Conservation (phyloP, 495 filamentous ascomycete genomes). For the Halenospora varia region DNA sequence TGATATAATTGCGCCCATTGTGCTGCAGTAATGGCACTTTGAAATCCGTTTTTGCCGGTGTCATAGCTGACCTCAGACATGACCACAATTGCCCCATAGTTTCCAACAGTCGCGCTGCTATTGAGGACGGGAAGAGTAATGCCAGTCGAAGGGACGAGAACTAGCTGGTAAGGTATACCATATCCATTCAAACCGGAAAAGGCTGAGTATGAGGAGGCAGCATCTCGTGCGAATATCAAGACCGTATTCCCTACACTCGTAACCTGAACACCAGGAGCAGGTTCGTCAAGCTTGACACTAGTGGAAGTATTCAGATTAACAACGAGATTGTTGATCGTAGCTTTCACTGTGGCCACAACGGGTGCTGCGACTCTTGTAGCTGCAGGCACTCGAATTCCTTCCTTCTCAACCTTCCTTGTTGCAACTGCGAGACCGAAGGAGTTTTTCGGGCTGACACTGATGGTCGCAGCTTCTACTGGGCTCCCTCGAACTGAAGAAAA, state of each 20-base stretch:
- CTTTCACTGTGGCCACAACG: not conserved
- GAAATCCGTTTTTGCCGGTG: constrained; percentile 32
- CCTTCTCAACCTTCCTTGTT: not conserved
- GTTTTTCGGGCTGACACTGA: too few species aligned
- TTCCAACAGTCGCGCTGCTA: constrained; percentile 39
- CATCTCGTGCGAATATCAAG: constrained; percentile 54
- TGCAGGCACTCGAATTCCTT: not conserved
- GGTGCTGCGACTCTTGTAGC: not conserved
- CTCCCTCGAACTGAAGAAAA: not conserved
- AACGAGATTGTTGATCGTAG: not conserved
- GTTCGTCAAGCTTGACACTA: not conserved
- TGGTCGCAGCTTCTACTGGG: not conserved
- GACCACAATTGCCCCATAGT: constrained; percentile 55
- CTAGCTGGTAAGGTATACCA: constrained; percentile 53
- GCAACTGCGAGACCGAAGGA: not conserved
- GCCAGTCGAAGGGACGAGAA: constrained; percentile 50
- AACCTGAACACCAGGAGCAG: not conserved
- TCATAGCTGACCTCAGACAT: constrained; percentile 54
- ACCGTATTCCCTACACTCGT: constrained; percentile 35
- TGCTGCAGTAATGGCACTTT: constrained; percentile 49
- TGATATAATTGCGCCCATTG: constrained; percentile 54
- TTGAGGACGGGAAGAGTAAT: constrained; percentile 48
- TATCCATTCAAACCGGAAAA: constrained; percentile 54
- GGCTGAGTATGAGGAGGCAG: constrained; percentile 40
- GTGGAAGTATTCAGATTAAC: not conserved